Conservation (phyloP, 1,284 basidiomycete species). For the Moesziomyces sp. region DNA sequence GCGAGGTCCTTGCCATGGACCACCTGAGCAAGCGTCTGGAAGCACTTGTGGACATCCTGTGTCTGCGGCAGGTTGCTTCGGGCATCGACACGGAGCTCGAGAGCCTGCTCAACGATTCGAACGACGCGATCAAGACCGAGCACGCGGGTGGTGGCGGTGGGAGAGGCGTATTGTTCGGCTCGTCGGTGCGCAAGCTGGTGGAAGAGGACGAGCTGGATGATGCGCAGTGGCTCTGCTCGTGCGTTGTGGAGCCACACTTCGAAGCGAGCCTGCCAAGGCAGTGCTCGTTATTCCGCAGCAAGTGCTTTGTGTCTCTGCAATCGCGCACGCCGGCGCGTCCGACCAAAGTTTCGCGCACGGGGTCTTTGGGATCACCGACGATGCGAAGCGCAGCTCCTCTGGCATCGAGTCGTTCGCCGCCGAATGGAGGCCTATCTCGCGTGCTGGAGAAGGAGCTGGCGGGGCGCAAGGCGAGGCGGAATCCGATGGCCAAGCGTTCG, state of each 20-base stretch:
- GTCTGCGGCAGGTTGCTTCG: slow-evolving; percentile 39
- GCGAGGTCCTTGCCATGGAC: slow-evolving; percentile 32
- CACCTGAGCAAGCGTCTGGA: slow-evolving; percentile 42
- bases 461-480: slow-evolving; percentile 23
- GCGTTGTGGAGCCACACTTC: slow-evolving; percentile 57
- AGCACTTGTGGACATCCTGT: slow-evolving; percentile 45
- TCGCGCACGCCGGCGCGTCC: slow-evolving; percentile 38
- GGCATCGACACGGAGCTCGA: slow-evolving; percentile 30
- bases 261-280: slow-evolving; percentile 41
- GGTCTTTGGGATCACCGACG: slow-evolving; percentile 15
- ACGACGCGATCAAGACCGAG: slow-evolving; percentile 1
- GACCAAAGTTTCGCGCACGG: slow-evolving; percentile 10
- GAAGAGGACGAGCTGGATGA: slow-evolving; percentile 60
- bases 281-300: slow-evolving; percentile 54
- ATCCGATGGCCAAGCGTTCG: slow-evolving; percentile 20
- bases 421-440: slow-evolving; percentile 20
- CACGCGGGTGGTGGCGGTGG: not conserved
- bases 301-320: slow-evolving; percentile 58
- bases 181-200: slow-evolving; percentile 35
- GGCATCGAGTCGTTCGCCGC: not conserved
- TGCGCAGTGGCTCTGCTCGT: slow-evolving; percentile 61
- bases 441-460: slow-evolving; percentile 44
- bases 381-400: slow-evolving; percentile 8
- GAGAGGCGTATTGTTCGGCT: slow-evolving; percentile 26
- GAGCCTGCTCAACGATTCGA: slow-evolving; percentile 18